A percentile compares a stretch with the other conserved stretches of the same genome.
phyloP scores from a whole-genome alignment of 768 basidiomycete species.

The Boletus sp. region DNA sequence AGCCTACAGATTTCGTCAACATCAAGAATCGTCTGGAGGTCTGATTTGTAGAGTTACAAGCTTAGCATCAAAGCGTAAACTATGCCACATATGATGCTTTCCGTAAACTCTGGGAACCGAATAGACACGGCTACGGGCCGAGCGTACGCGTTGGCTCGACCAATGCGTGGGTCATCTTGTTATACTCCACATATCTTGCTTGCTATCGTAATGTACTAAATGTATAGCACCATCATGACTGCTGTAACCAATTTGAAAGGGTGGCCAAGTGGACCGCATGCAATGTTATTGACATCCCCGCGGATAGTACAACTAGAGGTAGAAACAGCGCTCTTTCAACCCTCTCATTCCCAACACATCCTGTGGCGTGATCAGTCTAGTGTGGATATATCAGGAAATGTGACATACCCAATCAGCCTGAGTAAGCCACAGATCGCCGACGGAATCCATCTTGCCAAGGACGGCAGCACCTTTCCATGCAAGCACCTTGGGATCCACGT shows the following conservation, averaged over 20 bases:
- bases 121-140: background rate
- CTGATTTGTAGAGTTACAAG: slow-evolving; percentile 28
- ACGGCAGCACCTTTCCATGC: slow-evolving; percentile 96
- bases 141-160: background rate
- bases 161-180: background rate
- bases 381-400: slow-evolving; percentile 1
- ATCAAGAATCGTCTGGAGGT: slow-evolving; percentile 57
- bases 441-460: slow-evolving; percentile 87
- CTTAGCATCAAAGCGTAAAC: slow-evolving; percentile 12
- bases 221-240: background rate
- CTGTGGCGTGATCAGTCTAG: slow-evolving; percentile 36
- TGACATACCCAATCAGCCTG: slow-evolving; percentile 78
- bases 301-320: slow-evolving; percentile 43
- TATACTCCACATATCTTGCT: background rate
- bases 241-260: background rate
- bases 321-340: slow-evolving; percentile 80
- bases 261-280: background rate
- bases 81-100: slow-evolving; percentile 20
- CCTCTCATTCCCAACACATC: slow-evolving; percentile 78
- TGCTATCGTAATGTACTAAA: slow-evolving; percentile 18
- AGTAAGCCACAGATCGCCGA: slow-evolving; percentile 88
- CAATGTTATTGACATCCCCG: background rate
- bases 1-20: slow-evolving; percentile 49
- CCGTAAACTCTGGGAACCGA: slow-evolving; percentile 10
- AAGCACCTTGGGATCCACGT: slow-evolving; percentile 85